Conservation (phyloP, 2,329 filamentous ascomycete genomes). For the Xylaria hypoxylon region DNA sequence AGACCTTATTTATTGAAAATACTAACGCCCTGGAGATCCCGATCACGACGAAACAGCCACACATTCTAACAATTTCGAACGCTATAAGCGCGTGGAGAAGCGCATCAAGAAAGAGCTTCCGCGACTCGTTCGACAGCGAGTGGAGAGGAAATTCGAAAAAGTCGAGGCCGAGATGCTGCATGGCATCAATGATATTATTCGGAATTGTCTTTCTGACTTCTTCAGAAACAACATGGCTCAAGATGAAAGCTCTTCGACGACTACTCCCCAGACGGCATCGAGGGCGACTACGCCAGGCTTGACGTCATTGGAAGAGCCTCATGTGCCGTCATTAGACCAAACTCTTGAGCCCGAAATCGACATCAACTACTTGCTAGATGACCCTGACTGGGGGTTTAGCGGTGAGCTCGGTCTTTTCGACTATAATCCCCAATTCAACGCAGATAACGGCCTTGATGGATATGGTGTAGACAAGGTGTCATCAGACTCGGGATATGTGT, state of each 20-base stretch:
- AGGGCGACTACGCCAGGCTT: conserved; percentile 37
- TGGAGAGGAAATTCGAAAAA: conserved; percentile 47
- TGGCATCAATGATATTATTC: conserved; percentile 46
- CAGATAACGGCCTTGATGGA: conserved; percentile 31
- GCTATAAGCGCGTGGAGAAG: conserved; percentile 44
- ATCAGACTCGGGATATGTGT: conserved; percentile 50
- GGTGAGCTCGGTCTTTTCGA: conserved; percentile 31
- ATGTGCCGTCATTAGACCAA: conserved; percentile 15
- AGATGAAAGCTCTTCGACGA: conserved; percentile 42
- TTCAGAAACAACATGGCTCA: conserved; percentile 41
- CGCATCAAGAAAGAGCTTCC: conserved; percentile 47
- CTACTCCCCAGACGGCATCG: conserved; percentile 42
- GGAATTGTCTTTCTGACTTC: conserved; percentile 45
- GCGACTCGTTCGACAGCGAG: conserved; percentile 44
- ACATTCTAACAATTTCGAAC: conserved; percentile 39
- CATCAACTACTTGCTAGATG: conserved; percentile 39
- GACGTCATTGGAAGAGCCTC: conserved; percentile 22
- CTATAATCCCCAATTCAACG: conserved; percentile 31
- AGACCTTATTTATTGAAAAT: background rate
- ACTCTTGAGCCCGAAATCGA: conserved; percentile 33
- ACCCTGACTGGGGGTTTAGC: conserved; percentile 20
- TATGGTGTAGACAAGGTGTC: conserved; percentile 38
- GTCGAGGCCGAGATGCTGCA: conserved; percentile 43
- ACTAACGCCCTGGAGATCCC: conserved; percentile 44
- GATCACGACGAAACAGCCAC: conserved; percentile 42